Evolutionary conservation across 2,329 filamentous ascomycete species (phyloP).

Genomic region (Arthrinium phaeospermum): DNA sequence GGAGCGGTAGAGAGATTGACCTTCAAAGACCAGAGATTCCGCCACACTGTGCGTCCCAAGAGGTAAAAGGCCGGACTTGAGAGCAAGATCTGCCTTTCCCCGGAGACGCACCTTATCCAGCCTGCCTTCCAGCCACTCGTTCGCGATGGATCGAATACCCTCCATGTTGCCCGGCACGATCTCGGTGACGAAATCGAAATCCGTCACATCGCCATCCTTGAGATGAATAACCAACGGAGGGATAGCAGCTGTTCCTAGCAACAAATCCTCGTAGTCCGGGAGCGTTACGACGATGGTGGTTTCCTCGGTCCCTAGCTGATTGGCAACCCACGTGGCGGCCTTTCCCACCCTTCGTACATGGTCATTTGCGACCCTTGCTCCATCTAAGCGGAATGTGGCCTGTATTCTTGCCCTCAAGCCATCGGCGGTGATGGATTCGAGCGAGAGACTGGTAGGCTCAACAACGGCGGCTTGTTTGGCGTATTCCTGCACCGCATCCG

Average conservation of each 20-base stretch:
- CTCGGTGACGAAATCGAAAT: slow-evolving; percentile 79
- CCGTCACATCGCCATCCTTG: slow-evolving; percentile 76
- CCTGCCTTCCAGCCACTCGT: slow-evolving; percentile 85
- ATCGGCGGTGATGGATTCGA: slow-evolving; percentile 81
- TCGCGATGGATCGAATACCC: slow-evolving; percentile 78
- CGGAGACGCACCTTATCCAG: slow-evolving; percentile 73
- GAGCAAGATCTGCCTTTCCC: slow-evolving; percentile 72
- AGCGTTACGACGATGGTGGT: slow-evolving; percentile 79
- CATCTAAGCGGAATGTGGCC: slow-evolving; percentile 82
- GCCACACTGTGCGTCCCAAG: slow-evolving; percentile 79
- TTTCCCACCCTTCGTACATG: slow-evolving; percentile 77
- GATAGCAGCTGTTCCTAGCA: slow-evolving; percentile 78
- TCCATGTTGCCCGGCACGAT: slow-evolving; percentile 78
- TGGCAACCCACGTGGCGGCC: slow-evolving; percentile 80
- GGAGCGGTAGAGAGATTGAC: slow-evolving; percentile 74
- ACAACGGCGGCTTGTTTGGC: slow-evolving; percentile 82
- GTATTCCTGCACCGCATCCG: slow-evolving; percentile 83
- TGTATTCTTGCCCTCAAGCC: slow-evolving; percentile 82
- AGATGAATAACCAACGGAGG: slow-evolving; percentile 79
- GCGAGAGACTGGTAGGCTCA: slow-evolving; percentile 80
- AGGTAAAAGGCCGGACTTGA: slow-evolving; percentile 80
- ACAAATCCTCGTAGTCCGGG: slow-evolving; percentile 78
- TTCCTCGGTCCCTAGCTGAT: slow-evolving; percentile 74
- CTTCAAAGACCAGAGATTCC: slow-evolving; percentile 80
- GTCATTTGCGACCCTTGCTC: slow-evolving; percentile 72